Conservation (phyloP, 2,329 filamentous ascomycete species). For the Bipolaris oryzae region DNA sequence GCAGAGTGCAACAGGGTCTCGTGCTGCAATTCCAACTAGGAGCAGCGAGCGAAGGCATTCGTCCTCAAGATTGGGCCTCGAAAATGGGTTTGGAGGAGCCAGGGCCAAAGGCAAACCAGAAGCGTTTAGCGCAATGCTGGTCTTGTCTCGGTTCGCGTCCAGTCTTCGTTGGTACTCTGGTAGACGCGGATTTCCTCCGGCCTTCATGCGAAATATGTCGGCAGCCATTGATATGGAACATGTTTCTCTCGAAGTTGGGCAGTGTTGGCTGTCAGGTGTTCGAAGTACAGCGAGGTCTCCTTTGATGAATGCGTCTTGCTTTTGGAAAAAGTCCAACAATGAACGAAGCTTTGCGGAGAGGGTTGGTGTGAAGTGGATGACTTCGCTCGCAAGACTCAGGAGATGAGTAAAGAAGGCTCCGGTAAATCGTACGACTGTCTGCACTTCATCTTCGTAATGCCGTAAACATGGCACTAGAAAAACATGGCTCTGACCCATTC, state of each 20-base stretch:
- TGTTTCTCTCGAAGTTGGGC: neutral
- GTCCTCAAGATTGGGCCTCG: constrained; percentile 44
- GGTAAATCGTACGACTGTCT: constrained; percentile 48
- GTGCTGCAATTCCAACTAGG: constrained; percentile 49
- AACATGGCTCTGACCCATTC: constrained; percentile 48
- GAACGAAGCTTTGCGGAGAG: constrained; percentile 27
- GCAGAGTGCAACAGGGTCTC: constrained; percentile 51
- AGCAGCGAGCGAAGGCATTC: constrained; percentile 52
- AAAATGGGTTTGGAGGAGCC: constrained; percentile 34
- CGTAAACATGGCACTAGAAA: constrained; percentile 50
- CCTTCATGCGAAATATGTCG: constrained; percentile 50
- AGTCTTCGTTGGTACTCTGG: constrained; percentile 49
- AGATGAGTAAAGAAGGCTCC: constrained; percentile 51
- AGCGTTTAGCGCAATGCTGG: constrained; percentile 50
- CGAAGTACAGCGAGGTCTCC: constrained; percentile 11
- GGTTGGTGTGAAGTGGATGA: constrained; percentile 16
- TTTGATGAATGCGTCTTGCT: constrained; percentile 8
- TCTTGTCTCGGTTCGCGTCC: constrained; percentile 53
- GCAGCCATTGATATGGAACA: constrained; percentile 33
- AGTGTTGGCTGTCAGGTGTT: constrained; percentile 27
- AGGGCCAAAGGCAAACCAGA: constrained; percentile 49
- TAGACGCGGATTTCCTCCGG: constrained; percentile 51
- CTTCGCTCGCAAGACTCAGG: constrained; percentile 43
- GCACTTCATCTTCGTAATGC: constrained; percentile 27
- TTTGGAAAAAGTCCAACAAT: constrained; percentile 30